A percentile compares a stretch with the other conserved stretches of the same genome.
These are phyloP conservation scores for Fusarium fracticaudum DNA, from an alignment of 2,329 filamentous ascomycete genomes.

Conservation along the genomic window DNA sequence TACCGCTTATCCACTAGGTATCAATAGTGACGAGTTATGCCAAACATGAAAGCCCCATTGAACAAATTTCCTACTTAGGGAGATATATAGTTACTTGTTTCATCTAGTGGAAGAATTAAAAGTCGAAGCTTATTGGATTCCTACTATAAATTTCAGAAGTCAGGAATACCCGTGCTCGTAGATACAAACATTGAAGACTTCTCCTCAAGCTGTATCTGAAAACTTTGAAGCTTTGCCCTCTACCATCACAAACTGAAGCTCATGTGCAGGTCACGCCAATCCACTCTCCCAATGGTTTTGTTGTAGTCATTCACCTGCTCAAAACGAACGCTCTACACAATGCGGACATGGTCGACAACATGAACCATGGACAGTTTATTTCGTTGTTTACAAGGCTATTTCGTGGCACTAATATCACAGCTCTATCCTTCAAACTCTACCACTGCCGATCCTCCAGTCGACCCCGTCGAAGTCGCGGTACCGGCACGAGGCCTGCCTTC, in stretches of 20 bases:
- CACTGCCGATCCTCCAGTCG: constrained; percentile 48
- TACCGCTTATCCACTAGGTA: neutral
- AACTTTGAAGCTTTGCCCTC: neutral
- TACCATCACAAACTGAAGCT: constrained; percentile 2
- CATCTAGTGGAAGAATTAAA: neutral
- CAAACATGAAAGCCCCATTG: neutral
- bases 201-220: neutral
- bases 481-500: constrained; percentile 41
- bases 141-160: neutral
- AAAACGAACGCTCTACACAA: neutral
- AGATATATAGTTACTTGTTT: neutral
- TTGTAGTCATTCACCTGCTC: constrained; percentile 8
- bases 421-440: constrained; percentile 55
- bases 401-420: neutral
- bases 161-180: neutral
- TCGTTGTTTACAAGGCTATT: constrained; percentile 24
- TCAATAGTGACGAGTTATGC: neutral
- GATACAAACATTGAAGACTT: neutral
- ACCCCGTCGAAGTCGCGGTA: constrained; percentile 43
- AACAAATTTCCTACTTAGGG: neutral
- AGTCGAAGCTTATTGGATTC: neutral
- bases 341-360: constrained; percentile 19
- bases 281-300: constrained; percentile 2
- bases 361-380: constrained; percentile 18
- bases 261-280: constrained; percentile 22